Percentiles rank a stretch among this genome's conserved stretches.
Evolutionary conservation across 2,329 filamentous ascomycete genomes (phyloP).

Genomic region (Hypoxylon sp.): DNA sequence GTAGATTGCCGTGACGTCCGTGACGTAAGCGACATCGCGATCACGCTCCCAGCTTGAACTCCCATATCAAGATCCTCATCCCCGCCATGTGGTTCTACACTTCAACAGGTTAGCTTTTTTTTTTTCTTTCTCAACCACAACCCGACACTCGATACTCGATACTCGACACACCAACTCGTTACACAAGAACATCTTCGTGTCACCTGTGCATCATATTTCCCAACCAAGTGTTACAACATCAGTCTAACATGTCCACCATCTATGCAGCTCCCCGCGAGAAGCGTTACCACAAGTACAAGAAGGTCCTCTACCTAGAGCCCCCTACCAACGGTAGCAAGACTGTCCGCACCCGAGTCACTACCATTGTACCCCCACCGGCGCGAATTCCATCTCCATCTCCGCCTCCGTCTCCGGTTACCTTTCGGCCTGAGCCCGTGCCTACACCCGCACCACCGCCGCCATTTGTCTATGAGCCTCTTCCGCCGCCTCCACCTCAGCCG

Average conservation of each 20-base stretch:
- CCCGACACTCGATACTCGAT: not conserved
- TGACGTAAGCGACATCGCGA: conserved; percentile 41
- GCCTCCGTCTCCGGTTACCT: conserved; percentile 17
- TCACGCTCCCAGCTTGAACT: conserved; percentile 23
- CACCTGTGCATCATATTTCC: conserved; percentile 6
- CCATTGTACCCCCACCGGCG: conserved; percentile 49
- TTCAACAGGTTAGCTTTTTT: conserved; percentile 47
- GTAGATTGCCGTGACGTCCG: conserved; percentile 38
- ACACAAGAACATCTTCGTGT: not conserved
- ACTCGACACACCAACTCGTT: not conserved
- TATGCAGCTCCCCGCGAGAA: conserved; percentile 51
- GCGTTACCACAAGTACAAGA: conserved; percentile 54
- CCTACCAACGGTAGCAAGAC: conserved; percentile 53
- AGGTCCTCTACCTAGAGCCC: conserved; percentile 57
- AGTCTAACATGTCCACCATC: conserved; percentile 49
- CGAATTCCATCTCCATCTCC: conserved; percentile 48
- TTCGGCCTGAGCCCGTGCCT: conserved; percentile 40
- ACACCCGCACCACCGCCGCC: conserved; percentile 42
- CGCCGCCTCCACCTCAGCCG: conserved; percentile 44
- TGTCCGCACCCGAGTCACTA: conserved; percentile 54
- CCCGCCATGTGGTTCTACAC: conserved; percentile 48
- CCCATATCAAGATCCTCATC: conserved; percentile 42
- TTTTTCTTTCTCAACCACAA: not conserved
- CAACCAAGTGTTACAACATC: conserved; percentile 15
- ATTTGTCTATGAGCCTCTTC: conserved; percentile 43